Conservation (phyloP, 1,139 yeast genomes). For the Ogataea hybrid region DNA sequence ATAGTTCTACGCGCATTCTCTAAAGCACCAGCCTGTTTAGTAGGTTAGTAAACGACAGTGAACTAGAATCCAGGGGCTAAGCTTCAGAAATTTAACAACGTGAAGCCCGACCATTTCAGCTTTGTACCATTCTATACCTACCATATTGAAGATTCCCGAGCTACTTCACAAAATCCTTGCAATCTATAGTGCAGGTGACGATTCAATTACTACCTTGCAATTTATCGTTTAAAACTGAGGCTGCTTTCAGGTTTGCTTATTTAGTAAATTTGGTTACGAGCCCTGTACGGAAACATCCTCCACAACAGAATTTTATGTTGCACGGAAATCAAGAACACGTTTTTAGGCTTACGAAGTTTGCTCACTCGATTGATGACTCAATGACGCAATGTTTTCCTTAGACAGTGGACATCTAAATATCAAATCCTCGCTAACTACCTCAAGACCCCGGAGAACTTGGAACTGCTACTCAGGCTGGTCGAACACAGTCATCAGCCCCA, state of each 20-base stretch:
- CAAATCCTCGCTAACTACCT: too few species aligned
- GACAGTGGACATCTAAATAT: too few species aligned
- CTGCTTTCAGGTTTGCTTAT: conserved; percentile 1
- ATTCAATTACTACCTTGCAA: background rate
- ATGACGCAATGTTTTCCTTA: too few species aligned
- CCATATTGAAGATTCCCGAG: conserved; percentile 3
- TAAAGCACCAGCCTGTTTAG: conserved; percentile 81
- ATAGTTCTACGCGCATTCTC: conserved; percentile 96
- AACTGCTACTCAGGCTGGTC: background rate
- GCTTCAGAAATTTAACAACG: too few species aligned
- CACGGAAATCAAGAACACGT: too few species aligned
- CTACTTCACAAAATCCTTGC: background rate
- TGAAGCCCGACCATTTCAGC: too few species aligned
- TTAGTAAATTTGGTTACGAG: background rate
- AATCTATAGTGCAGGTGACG: background rate
- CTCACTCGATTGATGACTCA: background rate
- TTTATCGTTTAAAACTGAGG: conserved; percentile 3
- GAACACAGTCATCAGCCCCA: conserved; percentile 42
- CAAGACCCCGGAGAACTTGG: too few species aligned
- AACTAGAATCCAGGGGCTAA: too few species aligned
- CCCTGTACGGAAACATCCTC: background rate
- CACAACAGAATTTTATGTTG: too few species aligned
- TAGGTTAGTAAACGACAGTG: background rate
- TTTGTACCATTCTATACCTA: background rate
- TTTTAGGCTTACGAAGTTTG: background rate